Percentiles rank a stretch among this genome's conserved stretches.
These are phyloP conservation scores for Entomortierella lignicola DNA, from an alignment of 192 early-diverging fungal species.

Conservation along the genomic window DNA sequence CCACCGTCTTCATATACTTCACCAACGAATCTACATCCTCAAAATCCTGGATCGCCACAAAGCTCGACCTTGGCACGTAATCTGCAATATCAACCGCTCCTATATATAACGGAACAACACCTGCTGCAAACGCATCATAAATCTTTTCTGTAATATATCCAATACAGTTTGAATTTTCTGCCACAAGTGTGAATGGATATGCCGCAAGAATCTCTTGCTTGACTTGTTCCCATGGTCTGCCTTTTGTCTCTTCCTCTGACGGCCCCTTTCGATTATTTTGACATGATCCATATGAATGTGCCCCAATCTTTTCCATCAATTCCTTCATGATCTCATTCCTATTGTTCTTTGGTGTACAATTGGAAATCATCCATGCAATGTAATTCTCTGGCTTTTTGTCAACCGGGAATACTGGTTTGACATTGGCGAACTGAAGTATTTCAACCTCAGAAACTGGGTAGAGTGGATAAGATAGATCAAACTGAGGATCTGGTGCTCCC, in stretches of 20 bases:
- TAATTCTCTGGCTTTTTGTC: slow-evolving; percentile 20
- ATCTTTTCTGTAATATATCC: slow-evolving; percentile 57
- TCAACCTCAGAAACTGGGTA: neutral
- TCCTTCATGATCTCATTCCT: slow-evolving; percentile 24
- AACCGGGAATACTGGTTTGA: slow-evolving; percentile 9
- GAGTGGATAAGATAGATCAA: slow-evolving; percentile 22
- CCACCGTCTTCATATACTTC: slow-evolving; percentile 10
- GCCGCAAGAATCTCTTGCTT: slow-evolving; percentile 20
- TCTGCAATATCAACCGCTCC: slow-evolving; percentile 53
- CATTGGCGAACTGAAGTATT: slow-evolving; percentile 1
- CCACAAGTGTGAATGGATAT: slow-evolving; percentile 34
- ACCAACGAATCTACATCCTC: slow-evolving; percentile 2
- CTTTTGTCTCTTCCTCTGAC: too few species aligned
- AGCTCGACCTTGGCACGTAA: slow-evolving; percentile 31
- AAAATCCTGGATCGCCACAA: slow-evolving; percentile 12
- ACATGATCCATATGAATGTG: slow-evolving; percentile 47
- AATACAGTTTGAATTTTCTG: slow-evolving; percentile 45
- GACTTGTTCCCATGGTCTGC: neutral
- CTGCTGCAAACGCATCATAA: slow-evolving; percentile 29
- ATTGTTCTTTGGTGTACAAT: slow-evolving; percentile 38
- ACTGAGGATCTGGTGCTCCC: slow-evolving; percentile 16
- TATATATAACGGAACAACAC: slow-evolving; percentile 46
- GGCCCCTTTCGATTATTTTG: too few species aligned
- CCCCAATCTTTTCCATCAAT: slow-evolving; percentile 22
- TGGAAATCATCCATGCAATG: slow-evolving; percentile 26